Percentiles rank a stretch among this genome's conserved stretches.
These are phyloP conservation scores for Forsythia suspensa DNA, from an alignment of 257 asterid species.

Conservation along the genomic window DNA sequence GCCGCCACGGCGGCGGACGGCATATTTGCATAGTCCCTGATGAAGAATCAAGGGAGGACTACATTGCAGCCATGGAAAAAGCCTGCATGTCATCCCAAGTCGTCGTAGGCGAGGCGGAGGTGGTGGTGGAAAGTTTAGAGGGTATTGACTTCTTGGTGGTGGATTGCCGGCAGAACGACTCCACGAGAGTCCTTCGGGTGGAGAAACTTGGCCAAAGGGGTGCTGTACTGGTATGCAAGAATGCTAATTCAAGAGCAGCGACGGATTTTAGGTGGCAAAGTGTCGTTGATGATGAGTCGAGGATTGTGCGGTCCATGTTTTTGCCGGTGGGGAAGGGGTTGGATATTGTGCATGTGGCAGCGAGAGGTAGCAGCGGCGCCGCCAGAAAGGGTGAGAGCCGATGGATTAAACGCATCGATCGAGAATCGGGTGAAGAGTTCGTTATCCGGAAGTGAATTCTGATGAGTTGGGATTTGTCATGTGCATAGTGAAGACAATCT, in stretches of 20 bases:
- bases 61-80: constrained; percentile 41
- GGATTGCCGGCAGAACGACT: constrained; percentile 46
- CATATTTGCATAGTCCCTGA: constrained; percentile 75
- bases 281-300: constrained; percentile 46
- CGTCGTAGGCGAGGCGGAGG: constrained; percentile 43
- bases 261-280: constrained; percentile 66
- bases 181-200: constrained; percentile 42
- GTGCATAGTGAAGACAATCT: background rate
- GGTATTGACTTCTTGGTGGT: constrained; percentile 80
- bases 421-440: background rate
- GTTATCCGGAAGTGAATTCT: background rate
- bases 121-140: constrained; percentile 40
- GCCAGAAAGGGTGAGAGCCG: background rate
- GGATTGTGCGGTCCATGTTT: constrained; percentile 69
- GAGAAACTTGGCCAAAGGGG: constrained; percentile 75
- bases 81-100: constrained; percentile 48
- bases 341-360: constrained; percentile 66
- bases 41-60: constrained; percentile 46
- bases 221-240: constrained; percentile 81
- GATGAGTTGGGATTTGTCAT: background rate
- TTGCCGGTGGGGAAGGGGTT: constrained; percentile 88
- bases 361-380: background rate
- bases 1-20: constrained; percentile 62
- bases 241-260: constrained; percentile 53
- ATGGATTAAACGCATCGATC: background rate